Evolutionary conservation across 1,284 basidiomycete genomes (phyloP).

Genomic region (Trichosporon asahii): DNA sequence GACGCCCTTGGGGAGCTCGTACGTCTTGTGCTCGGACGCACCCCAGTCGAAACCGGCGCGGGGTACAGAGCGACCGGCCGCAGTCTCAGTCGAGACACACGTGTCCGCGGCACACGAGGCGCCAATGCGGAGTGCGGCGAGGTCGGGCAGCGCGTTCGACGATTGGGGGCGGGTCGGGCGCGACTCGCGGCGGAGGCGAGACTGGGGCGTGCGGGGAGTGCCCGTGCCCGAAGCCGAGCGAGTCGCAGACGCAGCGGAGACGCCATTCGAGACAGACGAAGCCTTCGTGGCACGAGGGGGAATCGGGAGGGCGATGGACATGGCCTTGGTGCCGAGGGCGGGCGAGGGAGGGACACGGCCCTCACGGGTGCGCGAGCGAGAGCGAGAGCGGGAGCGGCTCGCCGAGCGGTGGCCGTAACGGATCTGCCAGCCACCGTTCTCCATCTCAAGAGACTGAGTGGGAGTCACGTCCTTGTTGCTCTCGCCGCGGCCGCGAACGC

Average conservation of each 20-base stretch:
- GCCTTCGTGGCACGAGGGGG: slow-evolving; percentile 16
- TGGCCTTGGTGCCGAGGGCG: background rate
- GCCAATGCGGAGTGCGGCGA: slow-evolving; percentile 25
- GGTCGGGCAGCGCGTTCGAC: slow-evolving; percentile 25
- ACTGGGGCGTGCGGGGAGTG: slow-evolving; percentile 13
- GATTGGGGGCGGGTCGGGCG: background rate
- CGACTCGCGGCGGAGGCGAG: slow-evolving; percentile 3
- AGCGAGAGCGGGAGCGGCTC: background rate
- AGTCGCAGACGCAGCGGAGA: background rate
- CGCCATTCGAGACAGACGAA: background rate
- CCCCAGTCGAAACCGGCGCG: slow-evolving; percentile 42
- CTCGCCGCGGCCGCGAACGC: slow-evolving; percentile 9
- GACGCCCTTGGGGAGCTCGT: slow-evolving; percentile 40
- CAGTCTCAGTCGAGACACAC: slow-evolving; percentile 15
- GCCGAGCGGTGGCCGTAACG: slow-evolving; percentile 23
- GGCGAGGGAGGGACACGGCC: background rate
- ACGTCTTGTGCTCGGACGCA: slow-evolving; percentile 33
- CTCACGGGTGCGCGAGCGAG: slow-evolving; percentile 8
- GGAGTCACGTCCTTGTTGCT: slow-evolving; percentile 33
- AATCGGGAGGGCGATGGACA: slow-evolving; percentile 21
- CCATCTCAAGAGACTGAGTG: slow-evolving; percentile 39
- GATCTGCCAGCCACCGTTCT: slow-evolving; percentile 40
- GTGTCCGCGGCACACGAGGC: slow-evolving; percentile 14
- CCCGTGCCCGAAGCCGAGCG: slow-evolving; percentile 22
- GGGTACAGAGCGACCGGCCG: slow-evolving; percentile 21